These are phyloP conservation scores for Aspergillus olivimuriae DNA, from an alignment of 495 filamentous ascomycete genomes.

Conservation along the genomic window DNA sequence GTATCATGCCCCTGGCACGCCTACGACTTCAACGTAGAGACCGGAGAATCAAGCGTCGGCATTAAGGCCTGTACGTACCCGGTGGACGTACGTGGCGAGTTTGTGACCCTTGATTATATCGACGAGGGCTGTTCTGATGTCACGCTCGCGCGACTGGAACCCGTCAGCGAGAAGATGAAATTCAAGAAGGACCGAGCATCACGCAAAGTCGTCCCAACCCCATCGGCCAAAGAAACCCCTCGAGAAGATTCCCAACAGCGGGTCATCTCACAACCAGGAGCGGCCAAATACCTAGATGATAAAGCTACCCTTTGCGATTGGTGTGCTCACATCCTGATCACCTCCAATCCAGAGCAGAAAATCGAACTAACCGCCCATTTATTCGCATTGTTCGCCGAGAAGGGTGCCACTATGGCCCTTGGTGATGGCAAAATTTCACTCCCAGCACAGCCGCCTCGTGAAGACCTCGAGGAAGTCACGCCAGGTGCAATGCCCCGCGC, in stretches of 20 bases:
- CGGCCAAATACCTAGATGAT: slow-evolving; percentile 33
- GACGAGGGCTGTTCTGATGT: slow-evolving; percentile 15
- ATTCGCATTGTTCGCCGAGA: slow-evolving; percentile 36
- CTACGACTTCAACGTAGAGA: slow-evolving; percentile 52
- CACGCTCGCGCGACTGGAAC: slow-evolving; percentile 29
- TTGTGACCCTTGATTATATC: slow-evolving; percentile 28
- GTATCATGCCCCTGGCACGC: slow-evolving; percentile 52
- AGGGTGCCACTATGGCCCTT: slow-evolving; percentile 43
- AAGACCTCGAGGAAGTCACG: slow-evolving; percentile 35
- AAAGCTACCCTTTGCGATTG: slow-evolving; percentile 46
- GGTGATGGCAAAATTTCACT: slow-evolving; percentile 30
- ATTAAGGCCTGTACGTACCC: slow-evolving; percentile 49
- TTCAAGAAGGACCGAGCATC: slow-evolving; percentile 33
- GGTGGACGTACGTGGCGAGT: slow-evolving; percentile 33
- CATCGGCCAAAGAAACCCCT: slow-evolving; percentile 8
- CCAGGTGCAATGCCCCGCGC: slow-evolving; percentile 38
- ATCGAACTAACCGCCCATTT: slow-evolving; percentile 46
- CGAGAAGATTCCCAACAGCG: background rate
- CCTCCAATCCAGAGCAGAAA: slow-evolving; percentile 45
- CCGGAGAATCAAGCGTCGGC: slow-evolving; percentile 47
- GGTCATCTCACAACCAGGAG: background rate
- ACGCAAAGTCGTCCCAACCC: slow-evolving; percentile 7
- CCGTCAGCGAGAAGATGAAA: slow-evolving; percentile 46
- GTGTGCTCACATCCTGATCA: slow-evolving; percentile 45
- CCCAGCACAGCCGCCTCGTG: slow-evolving; percentile 41